Evolutionary conservation across 2,329 filamentous ascomycete species (phyloP), one percentile per base, ranked within the genome.

Genomic region (Penicillium occitanis): DNA sequence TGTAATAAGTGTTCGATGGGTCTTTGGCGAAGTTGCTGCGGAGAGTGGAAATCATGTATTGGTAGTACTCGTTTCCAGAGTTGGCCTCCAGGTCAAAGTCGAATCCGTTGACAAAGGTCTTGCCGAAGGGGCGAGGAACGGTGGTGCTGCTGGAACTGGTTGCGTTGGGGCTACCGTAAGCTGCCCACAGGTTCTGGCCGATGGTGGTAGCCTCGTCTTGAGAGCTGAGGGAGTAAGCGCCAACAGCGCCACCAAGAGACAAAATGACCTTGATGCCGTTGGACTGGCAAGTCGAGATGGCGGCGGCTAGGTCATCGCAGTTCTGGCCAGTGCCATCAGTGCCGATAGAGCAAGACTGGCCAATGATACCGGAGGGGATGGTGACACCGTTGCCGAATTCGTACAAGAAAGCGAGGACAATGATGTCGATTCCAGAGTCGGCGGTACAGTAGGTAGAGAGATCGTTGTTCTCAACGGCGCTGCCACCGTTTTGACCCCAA

Each of bases 31-130:
- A 85, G 63, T 77, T 76, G 5, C 68, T 64, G 46, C 83, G 82
- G 53, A 87, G 74, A 33, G 77, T 78, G 64, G 80, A 77, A 71
- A 85, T 79, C 76, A 86, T 68, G 11, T 70, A 70, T 30, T 74
- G 76, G 66, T 80, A 79, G 65, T 76, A 77, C 42, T 74, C 69
- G 69, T 74, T 78, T 14, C 77, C 77, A 25, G 72, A 60, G 58
- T 73, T 70, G 65, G 69, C 70, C 72, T 85, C 83, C 44, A 84
- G 79, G 66, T 85, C 83, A 62, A 84, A 81, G 69, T 86, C 84
- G 71, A 81, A 86, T 17, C 84, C 82, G 69, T 87, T 83, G 37
- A 87, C 80, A 2, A 80, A 73, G 42, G 75, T 76, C 65, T 79
- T 71, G 0, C 80, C 81, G 68, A 85, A 86, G 1, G 84, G 84